phyloP scores from a whole-genome alignment of 208 protist genomes.

The Acanthamoeba royreba region DNA sequence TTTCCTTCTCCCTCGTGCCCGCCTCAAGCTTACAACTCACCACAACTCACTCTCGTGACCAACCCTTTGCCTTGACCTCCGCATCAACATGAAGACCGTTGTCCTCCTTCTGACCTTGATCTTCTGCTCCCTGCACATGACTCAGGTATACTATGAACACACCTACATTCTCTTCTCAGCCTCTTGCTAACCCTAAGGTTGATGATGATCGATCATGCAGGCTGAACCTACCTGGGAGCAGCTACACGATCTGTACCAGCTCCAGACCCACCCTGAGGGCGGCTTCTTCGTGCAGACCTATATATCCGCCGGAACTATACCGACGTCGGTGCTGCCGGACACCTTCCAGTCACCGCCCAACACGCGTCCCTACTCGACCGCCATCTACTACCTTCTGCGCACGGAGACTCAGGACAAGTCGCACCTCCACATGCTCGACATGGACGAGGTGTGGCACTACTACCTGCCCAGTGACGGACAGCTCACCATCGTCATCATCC shows the following conservation, averaged over 20 bases:
- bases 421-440: conserved; percentile 15
- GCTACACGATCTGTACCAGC: not conserved
- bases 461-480: conserved; percentile 5
- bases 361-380: conserved; percentile 11
- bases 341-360: not conserved
- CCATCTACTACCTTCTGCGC: conserved; percentile 33
- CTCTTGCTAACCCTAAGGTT: too few species aligned
- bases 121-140: too few species aligned
- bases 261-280: not conserved
- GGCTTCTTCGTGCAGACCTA: conserved; percentile 25
- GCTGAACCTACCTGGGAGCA: not conserved
- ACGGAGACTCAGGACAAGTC: not conserved
- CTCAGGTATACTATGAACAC: too few species aligned
- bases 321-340: not conserved
- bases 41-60: too few species aligned
- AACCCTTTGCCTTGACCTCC: too few species aligned
- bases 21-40: too few species aligned
- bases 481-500: conserved; percentile 12
- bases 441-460: conserved; percentile 31
- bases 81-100: too few species aligned
- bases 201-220: too few species aligned
- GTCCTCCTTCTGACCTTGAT: too few species aligned
- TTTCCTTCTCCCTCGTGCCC: too few species aligned
- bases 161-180: too few species aligned
- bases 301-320: not conserved